These are phyloP conservation scores for Rhipidocladum racemiflorum DNA, from an alignment of 176 grass and related monocot genomes.

Conservation along the genomic window DNA sequence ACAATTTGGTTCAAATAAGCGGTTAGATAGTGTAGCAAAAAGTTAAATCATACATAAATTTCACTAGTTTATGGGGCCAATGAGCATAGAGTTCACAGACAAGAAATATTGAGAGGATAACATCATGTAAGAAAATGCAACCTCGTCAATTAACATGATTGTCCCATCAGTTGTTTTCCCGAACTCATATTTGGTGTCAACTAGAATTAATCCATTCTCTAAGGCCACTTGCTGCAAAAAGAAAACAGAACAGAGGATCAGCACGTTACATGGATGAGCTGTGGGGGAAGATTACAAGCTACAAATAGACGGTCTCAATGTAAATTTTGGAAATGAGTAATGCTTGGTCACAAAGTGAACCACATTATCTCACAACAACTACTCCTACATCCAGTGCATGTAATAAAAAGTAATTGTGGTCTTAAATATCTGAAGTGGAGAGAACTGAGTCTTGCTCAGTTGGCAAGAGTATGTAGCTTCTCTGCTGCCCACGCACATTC, in stretches of 20 bases:
- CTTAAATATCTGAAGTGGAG: background rate
- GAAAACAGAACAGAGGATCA: background rate
- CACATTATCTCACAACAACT: background rate
- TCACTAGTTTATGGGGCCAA: background rate
- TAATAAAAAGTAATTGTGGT: background rate
- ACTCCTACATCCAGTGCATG: background rate
- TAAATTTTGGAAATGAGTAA: background rate
- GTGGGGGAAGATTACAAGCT: background rate
- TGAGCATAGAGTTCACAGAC: background rate
- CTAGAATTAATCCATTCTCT: conserved; percentile 78
- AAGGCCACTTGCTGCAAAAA: conserved; percentile 76
- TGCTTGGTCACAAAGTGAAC: background rate
- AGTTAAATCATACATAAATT: background rate
- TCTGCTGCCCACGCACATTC: too few relatives aligned
- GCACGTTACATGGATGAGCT: background rate
- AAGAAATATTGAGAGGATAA: background rate
- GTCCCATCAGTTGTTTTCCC: conserved; percentile 81
- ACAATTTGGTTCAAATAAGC: background rate
- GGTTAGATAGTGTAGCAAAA: background rate
- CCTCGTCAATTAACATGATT: conserved; percentile 94
- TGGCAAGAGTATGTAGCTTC: too few relatives aligned
- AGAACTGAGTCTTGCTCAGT: too few relatives aligned
- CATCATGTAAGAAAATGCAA: conserved; percentile 31
- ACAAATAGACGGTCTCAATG: background rate
- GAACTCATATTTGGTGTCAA: conserved; percentile 98